These are phyloP conservation scores for Phellopilus nigrolimitatus DNA, from an alignment of 1,284 basidiomycete genomes.

Conservation along the genomic window DNA sequence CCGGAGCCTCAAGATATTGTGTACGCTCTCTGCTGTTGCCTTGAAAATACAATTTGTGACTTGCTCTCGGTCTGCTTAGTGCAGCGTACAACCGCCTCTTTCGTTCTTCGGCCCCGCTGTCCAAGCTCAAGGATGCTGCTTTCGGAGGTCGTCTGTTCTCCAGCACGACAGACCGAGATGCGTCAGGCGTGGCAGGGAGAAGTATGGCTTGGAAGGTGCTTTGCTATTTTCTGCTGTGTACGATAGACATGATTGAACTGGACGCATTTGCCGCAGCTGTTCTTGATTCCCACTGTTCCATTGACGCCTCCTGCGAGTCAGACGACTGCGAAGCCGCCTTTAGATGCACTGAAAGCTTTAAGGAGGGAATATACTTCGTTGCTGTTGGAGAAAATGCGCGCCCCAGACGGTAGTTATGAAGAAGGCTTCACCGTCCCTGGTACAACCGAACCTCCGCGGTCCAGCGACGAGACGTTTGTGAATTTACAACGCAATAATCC, in stretches of 20 bases:
- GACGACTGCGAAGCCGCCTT: slow-evolving; percentile 17
- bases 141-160: slow-evolving; percentile 55
- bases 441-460: slow-evolving; percentile 34
- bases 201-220: slow-evolving; percentile 77
- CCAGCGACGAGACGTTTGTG: slow-evolving; percentile 31
- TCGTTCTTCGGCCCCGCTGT: slow-evolving; percentile 45
- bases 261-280: slow-evolving; percentile 12
- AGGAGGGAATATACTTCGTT: slow-evolving; percentile 49
- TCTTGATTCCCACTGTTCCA: slow-evolving; percentile 16
- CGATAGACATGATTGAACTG: neutral
- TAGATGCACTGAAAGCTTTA: slow-evolving; percentile 41
- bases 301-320: slow-evolving; percentile 15
- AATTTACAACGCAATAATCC: slow-evolving; percentile 79
- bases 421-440: slow-evolving; percentile 58
- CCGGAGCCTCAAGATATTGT: slow-evolving; percentile 11
- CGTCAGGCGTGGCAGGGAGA: slow-evolving; percentile 49
- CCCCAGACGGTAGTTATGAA: slow-evolving; percentile 75
- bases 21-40: slow-evolving; percentile 4
- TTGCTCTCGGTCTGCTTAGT: slow-evolving; percentile 33
- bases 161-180: slow-evolving; percentile 32
- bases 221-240: neutral
- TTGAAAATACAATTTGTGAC: neutral
- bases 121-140: slow-evolving; percentile 61
- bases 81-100: slow-evolving; percentile 59
- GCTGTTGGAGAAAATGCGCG: slow-evolving; percentile 61